A percentile compares a stretch with the other conserved stretches of the same genome.
Evolutionary conservation across 305 asterid genomes (phyloP).

Genomic region (Fraxinus ornus): DNA sequence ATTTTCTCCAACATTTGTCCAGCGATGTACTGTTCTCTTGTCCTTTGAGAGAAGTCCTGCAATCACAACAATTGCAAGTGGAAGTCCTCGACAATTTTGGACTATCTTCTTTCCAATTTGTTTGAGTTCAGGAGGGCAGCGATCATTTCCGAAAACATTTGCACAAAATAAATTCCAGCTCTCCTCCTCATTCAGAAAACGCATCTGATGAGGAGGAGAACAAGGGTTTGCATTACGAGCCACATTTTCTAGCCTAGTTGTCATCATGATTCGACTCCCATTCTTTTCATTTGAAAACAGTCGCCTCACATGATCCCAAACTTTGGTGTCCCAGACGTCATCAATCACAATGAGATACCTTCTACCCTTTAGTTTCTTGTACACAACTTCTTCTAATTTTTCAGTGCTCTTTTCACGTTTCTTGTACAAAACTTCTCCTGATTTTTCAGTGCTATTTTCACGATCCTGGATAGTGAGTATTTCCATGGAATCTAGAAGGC

Average conservation of each 20-base stretch:
- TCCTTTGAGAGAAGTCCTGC: conserved; percentile 23
- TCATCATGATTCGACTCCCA: background rate
- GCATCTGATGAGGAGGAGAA: background rate
- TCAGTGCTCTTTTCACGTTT: background rate
- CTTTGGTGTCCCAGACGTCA: no score
- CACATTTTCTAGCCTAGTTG: background rate
- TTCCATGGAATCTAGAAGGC: conserved; percentile 4
- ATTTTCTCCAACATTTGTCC: background rate
- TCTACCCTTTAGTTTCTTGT: background rate
- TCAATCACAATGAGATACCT: background rate
- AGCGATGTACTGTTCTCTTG: conserved; percentile 4
- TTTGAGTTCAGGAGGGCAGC: background rate
- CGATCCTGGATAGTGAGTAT: background rate
- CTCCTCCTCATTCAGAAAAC: background rate
- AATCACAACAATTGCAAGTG: background rate
- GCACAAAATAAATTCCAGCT: conserved; percentile 4
- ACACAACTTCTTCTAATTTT: background rate
- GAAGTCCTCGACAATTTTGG: conserved; percentile 1
- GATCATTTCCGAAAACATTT: conserved; percentile 6
- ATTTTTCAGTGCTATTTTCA: background rate
- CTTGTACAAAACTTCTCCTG: background rate
- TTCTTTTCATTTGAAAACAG: no score
- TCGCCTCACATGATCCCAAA: no score
- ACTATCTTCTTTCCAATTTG: background rate
- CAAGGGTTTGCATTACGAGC: conserved; percentile 5